Evolutionary conservation across 1,284 basidiomycete genomes (phyloP), one percentile per base, ranked within the genome.

Genomic region (Agroathelia rolfsii): DNA sequence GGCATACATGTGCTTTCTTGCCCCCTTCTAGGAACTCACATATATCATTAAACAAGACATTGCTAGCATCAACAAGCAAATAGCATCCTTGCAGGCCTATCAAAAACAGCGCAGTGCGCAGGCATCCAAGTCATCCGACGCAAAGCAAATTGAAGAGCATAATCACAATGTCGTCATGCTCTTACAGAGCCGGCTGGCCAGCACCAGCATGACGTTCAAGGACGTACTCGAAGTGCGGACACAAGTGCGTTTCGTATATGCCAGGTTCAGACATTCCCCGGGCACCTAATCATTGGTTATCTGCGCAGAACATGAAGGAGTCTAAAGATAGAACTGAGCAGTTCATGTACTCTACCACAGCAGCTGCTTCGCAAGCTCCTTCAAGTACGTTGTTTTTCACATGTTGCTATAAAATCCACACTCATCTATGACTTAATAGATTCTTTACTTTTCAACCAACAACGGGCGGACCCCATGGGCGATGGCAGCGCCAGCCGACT

Each of bases 11-110:
- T n/a, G n/a, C n/a, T n/a, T n/a, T n/a, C n/a, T n/a, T n/a, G n/a
- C n/a, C n/a, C n/a, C n/a, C n/a, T 24, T 36, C 0, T 46, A 89
- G 77, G 95, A 99, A 71, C 71, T 99, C 41, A 98, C 95, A 3
- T 98, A 94, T 56, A 96, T 98, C 49, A 97, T 99, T 58, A 95
- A 97, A 55, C 94, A 98, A 83, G 95, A 99, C 61, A 96, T 98
- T 62, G 92, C 94, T 28, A 78, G 75, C 42, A 81, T 98, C 58
- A 98, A 99, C 64, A 85, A 85, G 58, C 92, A 98, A 58, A 96
- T 99, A 45, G 88, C 89, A 0, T 69, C 81, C 12, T 69, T 99
- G 8, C 94, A 97, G 53, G 59, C 81, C 2, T 80, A 77, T 51
- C 72, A 86, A 37, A 85, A 83, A 47, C 73, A 78, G 51, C 68